Evolutionary conservation across 2,329 filamentous ascomycete genomes (phyloP).

Genomic region (Neopestalotiopsis rosae): DNA sequence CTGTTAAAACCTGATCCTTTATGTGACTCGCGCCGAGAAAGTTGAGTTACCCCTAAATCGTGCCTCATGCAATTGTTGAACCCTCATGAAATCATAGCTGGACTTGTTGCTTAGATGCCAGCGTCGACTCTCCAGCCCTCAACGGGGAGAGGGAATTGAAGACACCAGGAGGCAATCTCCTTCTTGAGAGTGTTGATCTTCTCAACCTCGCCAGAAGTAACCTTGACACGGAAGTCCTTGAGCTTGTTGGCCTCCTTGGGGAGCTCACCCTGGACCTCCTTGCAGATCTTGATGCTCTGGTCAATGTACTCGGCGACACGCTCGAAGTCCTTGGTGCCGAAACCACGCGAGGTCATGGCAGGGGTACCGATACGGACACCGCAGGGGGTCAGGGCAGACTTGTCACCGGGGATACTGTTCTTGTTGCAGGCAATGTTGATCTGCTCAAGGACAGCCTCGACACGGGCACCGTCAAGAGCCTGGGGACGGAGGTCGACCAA

Average conservation of each 20-base stretch:
- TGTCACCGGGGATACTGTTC: constrained; percentile 97
- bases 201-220: constrained; percentile 75
- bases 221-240: constrained; percentile 98
- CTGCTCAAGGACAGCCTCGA: constrained; percentile 94
- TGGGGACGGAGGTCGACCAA: constrained; percentile 90
- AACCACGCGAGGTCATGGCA: constrained; percentile 96
- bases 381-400: constrained; percentile 91
- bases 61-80: constrained; percentile 35
- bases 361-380: constrained; percentile 96
- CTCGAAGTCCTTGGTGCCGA: constrained; percentile 90
- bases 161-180: constrained; percentile 89
- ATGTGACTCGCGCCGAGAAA: constrained; percentile 30
- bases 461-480: constrained; percentile 87
- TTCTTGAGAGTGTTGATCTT: constrained; percentile 86
- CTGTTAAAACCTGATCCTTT: constrained; percentile 28
- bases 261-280: constrained; percentile 81
- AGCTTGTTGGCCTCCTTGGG: constrained; percentile 99
- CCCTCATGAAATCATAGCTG: constrained; percentile 21
- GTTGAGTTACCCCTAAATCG: constrained; percentile 37
- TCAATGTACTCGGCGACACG: constrained; percentile 90
- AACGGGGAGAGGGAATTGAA: constrained; percentile 90
- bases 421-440: constrained; percentile 99
- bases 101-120: constrained; percentile 51
- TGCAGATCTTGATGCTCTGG: constrained; percentile 84
- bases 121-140: constrained; percentile 71